A percentile compares a stretch with the other conserved stretches of the same genome.
phyloP scores from a whole-genome alignment of 2,329 filamentous ascomycete species.

The Trichoderma guizhouense region DNA sequence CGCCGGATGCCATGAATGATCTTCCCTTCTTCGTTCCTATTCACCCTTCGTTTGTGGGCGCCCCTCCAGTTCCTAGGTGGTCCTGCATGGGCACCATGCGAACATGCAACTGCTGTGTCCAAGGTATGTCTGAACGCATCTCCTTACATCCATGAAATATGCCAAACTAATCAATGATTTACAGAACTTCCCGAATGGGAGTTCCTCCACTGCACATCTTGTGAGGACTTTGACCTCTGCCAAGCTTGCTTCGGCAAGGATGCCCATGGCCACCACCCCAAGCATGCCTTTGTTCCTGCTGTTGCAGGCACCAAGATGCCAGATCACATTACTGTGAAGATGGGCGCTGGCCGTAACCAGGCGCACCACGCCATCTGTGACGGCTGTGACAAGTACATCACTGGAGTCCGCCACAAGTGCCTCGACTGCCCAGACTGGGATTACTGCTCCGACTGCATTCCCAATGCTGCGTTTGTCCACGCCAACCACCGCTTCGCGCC shows the following conservation, averaged over 20 bases:
- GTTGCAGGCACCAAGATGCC: conserved; percentile 61
- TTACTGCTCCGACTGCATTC: conserved; percentile 76
- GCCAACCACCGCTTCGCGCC: conserved; percentile 84
- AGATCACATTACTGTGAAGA: conserved; percentile 60
- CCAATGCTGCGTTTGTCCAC: conserved; percentile 65
- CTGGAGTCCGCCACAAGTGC: conserved; percentile 92
- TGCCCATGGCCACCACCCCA: conserved; percentile 87
- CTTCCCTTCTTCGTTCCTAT: conserved; percentile 17
- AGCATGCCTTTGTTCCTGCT: conserved; percentile 72
- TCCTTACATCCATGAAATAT: conserved; percentile 28
- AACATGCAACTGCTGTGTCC: conserved; percentile 66
- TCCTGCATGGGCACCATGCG: conserved; percentile 42
- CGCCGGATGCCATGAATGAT: background rate
- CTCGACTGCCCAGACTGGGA: conserved; percentile 97
- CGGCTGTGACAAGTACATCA: conserved; percentile 82
- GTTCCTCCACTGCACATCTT: conserved; percentile 81
- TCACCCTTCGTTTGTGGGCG: conserved; percentile 23
- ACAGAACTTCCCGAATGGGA: conserved; percentile 68
- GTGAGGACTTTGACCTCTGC: conserved; percentile 92
- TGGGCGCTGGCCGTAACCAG: conserved; percentile 75
- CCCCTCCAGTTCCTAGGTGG: conserved; percentile 23
- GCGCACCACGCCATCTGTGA: conserved; percentile 90
- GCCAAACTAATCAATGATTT: conserved; percentile 16
- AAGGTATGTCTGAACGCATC: conserved; percentile 28
- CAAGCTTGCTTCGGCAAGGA: conserved; percentile 71